These are phyloP conservation scores for Elsinoe necatrix DNA, from an alignment of 2,329 filamentous ascomycete species.

Conservation along the genomic window DNA sequence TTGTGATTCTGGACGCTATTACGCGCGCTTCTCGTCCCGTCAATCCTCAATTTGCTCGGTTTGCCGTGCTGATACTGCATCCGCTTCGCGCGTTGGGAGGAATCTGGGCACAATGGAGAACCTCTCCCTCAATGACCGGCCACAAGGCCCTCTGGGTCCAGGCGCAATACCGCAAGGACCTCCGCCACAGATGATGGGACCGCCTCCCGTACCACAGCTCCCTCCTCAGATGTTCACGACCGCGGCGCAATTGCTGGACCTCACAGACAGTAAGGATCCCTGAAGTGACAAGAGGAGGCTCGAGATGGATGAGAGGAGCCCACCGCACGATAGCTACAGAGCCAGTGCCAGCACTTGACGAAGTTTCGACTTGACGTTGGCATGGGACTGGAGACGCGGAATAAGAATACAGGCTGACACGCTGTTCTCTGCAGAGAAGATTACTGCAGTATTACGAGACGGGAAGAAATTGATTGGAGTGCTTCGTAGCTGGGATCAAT, in stretches of 20 bases:
- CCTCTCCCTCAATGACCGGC: constrained; percentile 17
- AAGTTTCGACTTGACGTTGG: too few relatives aligned
- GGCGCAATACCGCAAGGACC: constrained; percentile 19
- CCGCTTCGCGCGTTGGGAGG: neutral
- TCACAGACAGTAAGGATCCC: constrained; percentile 79
- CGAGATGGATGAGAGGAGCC: neutral
- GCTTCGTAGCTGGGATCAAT: constrained; percentile 93
- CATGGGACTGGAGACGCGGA: too few relatives aligned
- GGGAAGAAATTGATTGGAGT: constrained; percentile 91
- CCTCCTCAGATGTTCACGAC: constrained; percentile 98
- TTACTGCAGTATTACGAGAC: constrained; percentile 83
- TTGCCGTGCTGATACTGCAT: neutral
- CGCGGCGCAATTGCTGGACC: constrained; percentile 84
- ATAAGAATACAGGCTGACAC: constrained; percentile 20
- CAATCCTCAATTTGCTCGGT: neutral
- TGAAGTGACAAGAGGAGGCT: neutral
- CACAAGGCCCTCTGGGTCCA: constrained; percentile 14
- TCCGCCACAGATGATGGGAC: constrained; percentile 21
- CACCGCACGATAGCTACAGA: too few relatives aligned
- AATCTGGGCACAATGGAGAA: constrained; percentile 10
- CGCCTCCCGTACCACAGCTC: constrained; percentile 50
- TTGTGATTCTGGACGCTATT: neutral
- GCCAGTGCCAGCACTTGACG: too few relatives aligned
- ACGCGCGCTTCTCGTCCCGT: neutral
- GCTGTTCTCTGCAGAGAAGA: constrained; percentile 63